phyloP scores from a whole-genome alignment of 441 rosid species.

The Syzygium malaccense region DNA sequence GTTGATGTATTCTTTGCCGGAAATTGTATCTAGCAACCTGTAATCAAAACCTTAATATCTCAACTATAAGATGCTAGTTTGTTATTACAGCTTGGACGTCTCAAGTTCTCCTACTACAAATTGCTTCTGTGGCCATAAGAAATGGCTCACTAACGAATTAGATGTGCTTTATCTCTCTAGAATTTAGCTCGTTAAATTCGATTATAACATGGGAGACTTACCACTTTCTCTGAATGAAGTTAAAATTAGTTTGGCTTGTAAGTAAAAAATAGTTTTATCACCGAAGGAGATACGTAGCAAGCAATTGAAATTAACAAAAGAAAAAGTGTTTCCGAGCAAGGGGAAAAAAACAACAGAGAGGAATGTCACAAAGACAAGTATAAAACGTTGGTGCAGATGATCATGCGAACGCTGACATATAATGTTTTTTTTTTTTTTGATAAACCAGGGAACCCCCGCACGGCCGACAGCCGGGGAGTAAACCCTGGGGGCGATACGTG shows the following conservation, averaged over 20 bases:
- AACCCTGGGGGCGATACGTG: no score
- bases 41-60: not conserved
- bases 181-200: not conserved
- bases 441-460: no score
- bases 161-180: not conserved
- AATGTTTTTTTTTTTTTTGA: not conserved
- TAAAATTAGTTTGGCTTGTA: not conserved
- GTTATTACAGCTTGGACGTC: not conserved
- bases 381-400: not conserved
- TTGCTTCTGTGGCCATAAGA: not conserved
- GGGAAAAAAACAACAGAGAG: not conserved
- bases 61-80: not conserved
- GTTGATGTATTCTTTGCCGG: not conserved
- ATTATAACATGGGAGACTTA: not conserved
- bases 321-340: not conserved
- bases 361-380: not conserved
- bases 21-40: not conserved
- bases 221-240: not conserved
- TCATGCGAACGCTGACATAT: not conserved
- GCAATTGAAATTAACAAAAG: not conserved
- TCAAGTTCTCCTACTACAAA: not conserved
- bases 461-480: no score
- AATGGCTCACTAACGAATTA: not conserved
- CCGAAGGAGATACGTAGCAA: not conserved
- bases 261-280: not conserved